These are phyloP conservation scores for Spergularia bocconei DNA, from an alignment of 148 eudicot genomes.

Conservation along the genomic window DNA sequence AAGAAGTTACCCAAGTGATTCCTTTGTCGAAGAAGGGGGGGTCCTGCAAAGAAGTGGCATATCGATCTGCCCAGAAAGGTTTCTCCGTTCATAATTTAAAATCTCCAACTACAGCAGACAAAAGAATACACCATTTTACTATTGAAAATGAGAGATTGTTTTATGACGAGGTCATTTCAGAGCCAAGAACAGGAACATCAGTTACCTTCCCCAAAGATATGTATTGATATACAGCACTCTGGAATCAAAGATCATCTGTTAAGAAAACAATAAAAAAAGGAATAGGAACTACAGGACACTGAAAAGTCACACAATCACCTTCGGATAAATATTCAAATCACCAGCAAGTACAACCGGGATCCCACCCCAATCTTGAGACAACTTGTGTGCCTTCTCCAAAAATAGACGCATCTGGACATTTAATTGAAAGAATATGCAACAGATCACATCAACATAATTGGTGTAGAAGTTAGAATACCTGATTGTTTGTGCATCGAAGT, in stretches of 20 bases:
- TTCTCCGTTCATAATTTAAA: slow-evolving; percentile 43
- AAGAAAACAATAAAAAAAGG: not conserved
- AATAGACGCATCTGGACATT: slow-evolving; percentile 51
- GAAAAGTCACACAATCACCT: slow-evolving; percentile 33
- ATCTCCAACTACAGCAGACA: slow-evolving; percentile 55
- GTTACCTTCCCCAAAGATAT: slow-evolving; percentile 59
- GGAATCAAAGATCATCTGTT: slow-evolving; percentile 24
- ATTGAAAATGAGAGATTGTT: not conserved
- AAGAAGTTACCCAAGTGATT: slow-evolving; percentile 35
- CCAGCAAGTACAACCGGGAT: slow-evolving; percentile 76
- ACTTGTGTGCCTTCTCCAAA: slow-evolving; percentile 56
- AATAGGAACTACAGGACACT: not conserved
- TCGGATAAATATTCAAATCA: slow-evolving; percentile 61
- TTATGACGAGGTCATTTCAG: not conserved
- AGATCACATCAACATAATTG: not conserved
- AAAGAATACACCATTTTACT: not conserved
- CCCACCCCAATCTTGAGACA: slow-evolving; percentile 62
- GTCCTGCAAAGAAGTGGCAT: slow-evolving; percentile 14
- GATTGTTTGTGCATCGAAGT: not conserved
- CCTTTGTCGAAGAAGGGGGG: slow-evolving; percentile 20
- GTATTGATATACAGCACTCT: slow-evolving; percentile 70
- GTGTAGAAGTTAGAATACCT: not conserved
- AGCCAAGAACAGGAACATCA: slow-evolving; percentile 3
- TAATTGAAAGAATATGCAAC: slow-evolving; percentile 9
- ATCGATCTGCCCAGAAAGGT: slow-evolving; percentile 44